phyloP scores from a whole-genome alignment of 345 rosid genomes.

The Physaria fendleri region DNA sequence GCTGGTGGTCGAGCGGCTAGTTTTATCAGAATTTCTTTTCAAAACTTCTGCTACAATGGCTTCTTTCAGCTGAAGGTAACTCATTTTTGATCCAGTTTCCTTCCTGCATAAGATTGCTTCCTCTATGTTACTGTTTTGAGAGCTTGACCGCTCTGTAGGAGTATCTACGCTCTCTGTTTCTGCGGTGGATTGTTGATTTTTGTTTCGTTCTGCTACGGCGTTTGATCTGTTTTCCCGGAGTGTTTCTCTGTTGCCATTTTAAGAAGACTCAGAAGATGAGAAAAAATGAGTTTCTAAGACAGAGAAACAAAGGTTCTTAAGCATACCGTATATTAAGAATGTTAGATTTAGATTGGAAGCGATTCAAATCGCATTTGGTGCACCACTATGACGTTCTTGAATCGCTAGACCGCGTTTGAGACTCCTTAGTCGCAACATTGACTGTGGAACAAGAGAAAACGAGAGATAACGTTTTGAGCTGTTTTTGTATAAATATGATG shows the following conservation, averaged over 20 bases:
- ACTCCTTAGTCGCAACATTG: slow-evolving; percentile 56
- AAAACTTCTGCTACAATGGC: slow-evolving; percentile 18
- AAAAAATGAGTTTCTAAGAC: neutral
- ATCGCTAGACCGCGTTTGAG: slow-evolving; percentile 43
- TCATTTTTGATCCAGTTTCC: slow-evolving; percentile 1
- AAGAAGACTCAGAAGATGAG: neutral
- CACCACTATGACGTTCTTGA: slow-evolving; percentile 36
- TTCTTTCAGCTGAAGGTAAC: slow-evolving; percentile 12
- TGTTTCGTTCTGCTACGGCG: neutral
- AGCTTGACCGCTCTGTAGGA: neutral
- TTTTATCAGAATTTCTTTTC: neutral
- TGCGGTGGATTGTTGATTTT: neutral
- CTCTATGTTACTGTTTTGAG: neutral
- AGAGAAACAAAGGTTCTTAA: neutral
- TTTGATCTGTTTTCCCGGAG: neutral
- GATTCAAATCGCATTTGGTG: slow-evolving; percentile 8
- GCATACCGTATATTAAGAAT: slow-evolving; percentile 31
- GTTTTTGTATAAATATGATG: neutral
- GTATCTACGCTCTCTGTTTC: neutral
- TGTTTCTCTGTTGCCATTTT: slow-evolving; percentile 7
- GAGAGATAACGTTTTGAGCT: neutral
- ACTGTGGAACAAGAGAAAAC: slow-evolving; percentile 27
- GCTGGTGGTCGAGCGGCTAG: neutral
- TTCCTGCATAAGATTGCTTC: slow-evolving; percentile 4
- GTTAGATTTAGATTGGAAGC: slow-evolving; percentile 29